Conservation (phyloP, 345 rosid species). For the Lumnitzera racemosa region DNA sequence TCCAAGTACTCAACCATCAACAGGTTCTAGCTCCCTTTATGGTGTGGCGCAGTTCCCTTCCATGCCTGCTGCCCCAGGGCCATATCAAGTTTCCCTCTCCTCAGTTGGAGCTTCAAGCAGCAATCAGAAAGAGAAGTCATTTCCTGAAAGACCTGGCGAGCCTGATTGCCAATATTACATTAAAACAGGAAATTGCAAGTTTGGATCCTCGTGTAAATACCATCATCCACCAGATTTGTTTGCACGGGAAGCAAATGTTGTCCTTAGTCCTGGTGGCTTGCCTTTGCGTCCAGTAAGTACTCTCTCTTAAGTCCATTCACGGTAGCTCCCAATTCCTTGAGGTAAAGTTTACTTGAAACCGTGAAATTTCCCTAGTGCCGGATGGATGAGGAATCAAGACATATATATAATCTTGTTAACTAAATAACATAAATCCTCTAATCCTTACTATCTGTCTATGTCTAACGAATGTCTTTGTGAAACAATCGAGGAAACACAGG, state of each 20-base stretch:
- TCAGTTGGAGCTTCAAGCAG: slow-evolving; percentile 49
- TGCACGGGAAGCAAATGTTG: slow-evolving; percentile 33
- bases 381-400: too few species aligned
- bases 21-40: slow-evolving; percentile 54
- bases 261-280: slow-evolving; percentile 68
- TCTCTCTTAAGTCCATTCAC: not conserved
- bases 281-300: slow-evolving; percentile 83
- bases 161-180: slow-evolving; percentile 83
- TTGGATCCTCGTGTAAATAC: slow-evolving; percentile 79
- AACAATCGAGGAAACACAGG: too few species aligned
- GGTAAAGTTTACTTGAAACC: slow-evolving; percentile 3
- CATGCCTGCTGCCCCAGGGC: slow-evolving; percentile 49
- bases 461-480: too few species aligned
- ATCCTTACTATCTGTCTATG: too few species aligned
- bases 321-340: too few species aligned
- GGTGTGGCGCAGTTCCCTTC: slow-evolving; percentile 54
- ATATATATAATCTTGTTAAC: too few species aligned
- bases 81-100: slow-evolving; percentile 42
- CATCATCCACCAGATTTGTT: slow-evolving; percentile 77
- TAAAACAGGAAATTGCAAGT: slow-evolving; percentile 89
- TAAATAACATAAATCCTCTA: too few species aligned
- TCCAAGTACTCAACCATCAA: slow-evolving; percentile 44
- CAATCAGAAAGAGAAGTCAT: slow-evolving; percentile 46
- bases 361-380: not conserved
- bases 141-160: slow-evolving; percentile 90